Conservation (phyloP, 2,329 filamentous ascomycete genomes). For the Mariannaea elegans region DNA sequence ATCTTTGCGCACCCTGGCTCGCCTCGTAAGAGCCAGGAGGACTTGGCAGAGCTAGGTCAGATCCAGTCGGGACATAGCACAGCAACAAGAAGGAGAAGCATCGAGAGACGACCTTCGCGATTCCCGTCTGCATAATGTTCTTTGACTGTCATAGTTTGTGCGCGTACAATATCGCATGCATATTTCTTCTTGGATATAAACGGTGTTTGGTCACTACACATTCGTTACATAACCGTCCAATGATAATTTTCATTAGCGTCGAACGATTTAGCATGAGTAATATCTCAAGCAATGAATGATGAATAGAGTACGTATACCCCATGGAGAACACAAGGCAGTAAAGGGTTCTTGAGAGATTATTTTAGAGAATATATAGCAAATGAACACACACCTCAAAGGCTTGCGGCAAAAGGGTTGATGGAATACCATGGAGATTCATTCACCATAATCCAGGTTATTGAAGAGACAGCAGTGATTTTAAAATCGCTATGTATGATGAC, state of each 20-base stretch:
- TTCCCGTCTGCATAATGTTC: conserved; percentile 18
- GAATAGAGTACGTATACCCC: not conserved
- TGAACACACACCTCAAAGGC: too few relatives aligned
- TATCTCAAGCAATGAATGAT: not conserved
- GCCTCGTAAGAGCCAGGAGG: conserved; percentile 45
- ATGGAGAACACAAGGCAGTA: too few relatives aligned
- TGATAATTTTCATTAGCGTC: not conserved
- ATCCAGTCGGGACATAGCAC: conserved; percentile 42
- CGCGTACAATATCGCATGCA: not conserved
- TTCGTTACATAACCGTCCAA: too few relatives aligned
- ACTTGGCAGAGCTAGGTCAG: conserved; percentile 47
- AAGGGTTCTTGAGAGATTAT: too few relatives aligned
- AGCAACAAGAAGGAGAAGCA: conserved; percentile 41
- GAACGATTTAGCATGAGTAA: conserved; percentile 1
- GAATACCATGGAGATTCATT: too few relatives aligned
- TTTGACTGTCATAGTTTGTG: too few relatives aligned
- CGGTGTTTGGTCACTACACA: not conserved
- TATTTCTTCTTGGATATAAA: not conserved
- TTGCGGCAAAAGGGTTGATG: too few relatives aligned
- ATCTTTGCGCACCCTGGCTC: conserved; percentile 40
- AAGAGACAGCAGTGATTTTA: not conserved
- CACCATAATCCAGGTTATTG: not conserved
- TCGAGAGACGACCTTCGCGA: conserved; percentile 32
- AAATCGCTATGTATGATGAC: too few relatives aligned
- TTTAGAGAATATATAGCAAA: too few relatives aligned